A percentile compares a stretch with the other conserved stretches of the same genome.
Evolutionary conservation across 1,284 basidiomycete genomes (phyloP).

Genomic region (Ceratobasidium sp.): DNA sequence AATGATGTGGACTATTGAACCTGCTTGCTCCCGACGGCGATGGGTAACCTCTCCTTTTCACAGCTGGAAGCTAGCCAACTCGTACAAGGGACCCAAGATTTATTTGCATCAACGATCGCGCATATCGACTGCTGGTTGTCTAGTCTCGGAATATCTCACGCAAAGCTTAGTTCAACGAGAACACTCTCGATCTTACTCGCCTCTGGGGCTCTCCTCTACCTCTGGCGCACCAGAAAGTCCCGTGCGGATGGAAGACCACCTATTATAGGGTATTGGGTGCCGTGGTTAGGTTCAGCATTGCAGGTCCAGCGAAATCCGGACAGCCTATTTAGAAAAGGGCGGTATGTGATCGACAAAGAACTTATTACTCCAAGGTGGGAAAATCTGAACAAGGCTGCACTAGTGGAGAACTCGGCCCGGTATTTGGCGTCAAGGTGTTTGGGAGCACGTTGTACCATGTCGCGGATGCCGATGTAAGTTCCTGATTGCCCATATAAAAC

Average conservation of each 20-base stretch:
- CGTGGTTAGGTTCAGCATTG: slow-evolving; percentile 48
- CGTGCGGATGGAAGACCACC: slow-evolving; percentile 29
- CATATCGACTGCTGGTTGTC: slow-evolving; percentile 16
- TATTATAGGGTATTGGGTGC: slow-evolving; percentile 41
- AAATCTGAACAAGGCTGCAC: too few species aligned
- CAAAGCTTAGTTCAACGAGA: neutral
- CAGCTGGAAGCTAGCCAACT: neutral
- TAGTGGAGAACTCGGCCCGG: slow-evolving; percentile 38
- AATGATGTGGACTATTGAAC: neutral
- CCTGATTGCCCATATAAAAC: neutral
- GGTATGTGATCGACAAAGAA: slow-evolving; percentile 16
- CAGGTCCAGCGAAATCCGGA: slow-evolving; percentile 45
- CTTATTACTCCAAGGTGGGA: neutral
- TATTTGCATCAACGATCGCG: neutral
- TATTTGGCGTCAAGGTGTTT: slow-evolving; percentile 40
- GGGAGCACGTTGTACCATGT: slow-evolving; percentile 30
- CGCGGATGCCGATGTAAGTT: slow-evolving; percentile 32
- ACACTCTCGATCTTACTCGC: slow-evolving; percentile 23
- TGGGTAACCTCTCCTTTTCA: neutral
- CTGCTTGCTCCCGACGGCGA: slow-evolving; percentile 1
- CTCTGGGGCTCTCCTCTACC: slow-evolving; percentile 28
- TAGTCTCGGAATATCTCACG: neutral
- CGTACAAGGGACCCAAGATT: slow-evolving; percentile 11
- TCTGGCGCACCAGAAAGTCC: slow-evolving; percentile 4
- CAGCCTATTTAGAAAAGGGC: slow-evolving; percentile 26